Base-by-base conservation (phyloP, 2,329 filamentous ascomycete genomes). In the Ascochyta rabiei region DNA sequence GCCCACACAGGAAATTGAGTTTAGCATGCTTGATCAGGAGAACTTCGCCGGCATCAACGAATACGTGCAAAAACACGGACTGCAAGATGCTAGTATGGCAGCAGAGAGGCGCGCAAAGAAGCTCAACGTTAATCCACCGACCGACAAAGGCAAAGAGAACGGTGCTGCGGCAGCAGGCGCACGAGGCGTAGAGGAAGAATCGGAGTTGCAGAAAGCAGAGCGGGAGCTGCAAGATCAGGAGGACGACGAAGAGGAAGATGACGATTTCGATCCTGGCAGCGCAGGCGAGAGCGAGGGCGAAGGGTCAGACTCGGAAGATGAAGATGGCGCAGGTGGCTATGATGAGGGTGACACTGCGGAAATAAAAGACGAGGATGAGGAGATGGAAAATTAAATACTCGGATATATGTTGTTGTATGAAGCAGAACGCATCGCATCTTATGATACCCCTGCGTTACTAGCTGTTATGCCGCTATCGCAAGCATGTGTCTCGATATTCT, bases 21-120 rank as follows among this genome's bases (percentile, higher is more conserved):
- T 88, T 61, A 82, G 81, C 37, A 88, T 88, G 85, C 76, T 88
- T 37, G 86, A 88, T 59, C 85, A 88, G 64, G 82, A 80, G 8
- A 83, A 88, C 64, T 87, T 82, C 61, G 76, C 79, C 0, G 84
- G 84, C 15, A 87, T 88, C 42, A 85, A 87, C 59, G 76, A 77
- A 5, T 88, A 87, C 59, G 78, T 88, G 53, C 85, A 85, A 69
- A 77, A 79, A 26, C 84, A 87, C 64, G 78, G 80, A 6, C 73
- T 88, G 28, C 84, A 88, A 49, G 86, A 88, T 65, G 83, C 85
- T 2, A 86, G 83, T 65, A 77, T 88, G 73, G 86, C 86, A 1
- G 84, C 83, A 23, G 78, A 80, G 28, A 74, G 86, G 33, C 77
- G 83, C 23, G 86, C 86, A 6, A 86, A 86, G 76, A 82, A 79